These are phyloP conservation scores for Sphaerulina populicola DNA, from an alignment of 2,329 filamentous ascomycete genomes.

Conservation along the genomic window DNA sequence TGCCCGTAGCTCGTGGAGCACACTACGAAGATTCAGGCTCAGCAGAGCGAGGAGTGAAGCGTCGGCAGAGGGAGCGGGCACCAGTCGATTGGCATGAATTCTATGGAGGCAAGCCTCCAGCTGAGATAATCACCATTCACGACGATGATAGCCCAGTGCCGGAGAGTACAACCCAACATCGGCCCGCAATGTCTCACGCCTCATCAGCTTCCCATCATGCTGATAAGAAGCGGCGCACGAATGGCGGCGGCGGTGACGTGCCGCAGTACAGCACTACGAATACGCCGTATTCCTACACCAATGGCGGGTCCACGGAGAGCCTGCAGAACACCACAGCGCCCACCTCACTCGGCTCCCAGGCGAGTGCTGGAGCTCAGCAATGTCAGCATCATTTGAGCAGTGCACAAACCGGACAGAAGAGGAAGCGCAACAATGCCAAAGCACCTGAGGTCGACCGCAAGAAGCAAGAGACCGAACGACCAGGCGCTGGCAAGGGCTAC, in stretches of 20 bases:
- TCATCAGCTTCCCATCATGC: constrained; percentile 44
- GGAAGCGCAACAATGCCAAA: constrained; percentile 61
- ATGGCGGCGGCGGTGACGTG: constrained; percentile 23
- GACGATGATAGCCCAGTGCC: constrained; percentile 36
- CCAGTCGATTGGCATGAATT: constrained; percentile 34
- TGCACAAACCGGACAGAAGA: constrained; percentile 68
- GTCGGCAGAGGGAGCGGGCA: constrained; percentile 16
- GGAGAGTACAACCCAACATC: constrained; percentile 18
- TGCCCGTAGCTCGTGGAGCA: constrained; percentile 10
- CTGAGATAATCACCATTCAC: constrained; percentile 47
- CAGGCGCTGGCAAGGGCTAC: constrained; percentile 27
- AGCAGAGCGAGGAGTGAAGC: constrained; percentile 18
- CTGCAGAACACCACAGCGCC: constrained; percentile 66
- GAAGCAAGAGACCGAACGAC: constrained; percentile 27
- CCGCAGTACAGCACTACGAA: constrained; percentile 40
- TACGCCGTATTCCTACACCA: constrained; percentile 64
- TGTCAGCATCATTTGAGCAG: constrained; percentile 53
- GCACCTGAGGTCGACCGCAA: constrained; percentile 26
- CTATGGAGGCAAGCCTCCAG: constrained; percentile 36
- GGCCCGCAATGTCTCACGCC: constrained; percentile 19
- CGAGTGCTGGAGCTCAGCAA: constrained; percentile 41
- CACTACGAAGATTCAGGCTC: constrained; percentile 13
- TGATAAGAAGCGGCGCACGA: constrained; percentile 68
- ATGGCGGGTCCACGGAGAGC: constrained; percentile 47
- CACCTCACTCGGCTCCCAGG: constrained; percentile 69